Base-by-base conservation (phyloP, 108 stramenopile genomes). In the Seminavis robusta region DNA sequence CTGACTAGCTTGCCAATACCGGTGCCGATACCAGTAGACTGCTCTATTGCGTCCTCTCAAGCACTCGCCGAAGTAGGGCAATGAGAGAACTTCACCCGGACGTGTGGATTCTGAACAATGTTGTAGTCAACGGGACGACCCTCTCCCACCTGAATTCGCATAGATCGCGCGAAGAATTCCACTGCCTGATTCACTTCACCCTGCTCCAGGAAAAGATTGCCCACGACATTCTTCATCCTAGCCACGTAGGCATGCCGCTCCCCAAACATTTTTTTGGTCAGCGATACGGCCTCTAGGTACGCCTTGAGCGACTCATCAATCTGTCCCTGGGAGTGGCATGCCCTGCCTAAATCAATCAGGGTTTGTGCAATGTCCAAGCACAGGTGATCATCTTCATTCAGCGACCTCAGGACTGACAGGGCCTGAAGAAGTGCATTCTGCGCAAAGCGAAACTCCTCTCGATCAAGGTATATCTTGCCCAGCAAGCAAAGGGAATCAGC, bases 381-480 rank as follows among this genome's bases (percentile, higher is more conserved):
- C 4, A 52, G 15, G n/a, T 52, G 33, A 4, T 36, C 52, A 25
- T 52, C 34, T 32, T 30, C 33, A 24, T 19, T 25, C 1, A 7
- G 17, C 21, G 19, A 7, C 11, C 57, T 30, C 44, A 33, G 45
- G 15, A 59, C 46, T 16, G 20, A 43, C 3, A 59, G 13, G 8
- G 30, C 19, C 30, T 59, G 28, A 11, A 4, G 20, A 19, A 47
- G 46, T 13, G 57, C 43, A 46, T 46, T 31, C 16, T 46, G 10
- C 4, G 57, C 57, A 26, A 59, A 59, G 20, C 46, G 44, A 23
- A 30, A 42, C 20, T 59, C 57, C 20, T 56, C 55, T 33, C 28
- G 45, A 32, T 27, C 57, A 4, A 33, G 41, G 16, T 46, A 59
- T 10, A 27, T 44, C 43, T 59, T 59, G 20, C 57, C 57, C 3